Base-by-base conservation (phyloP, 441 rosid genomes). In the Aquilaria agallochum region DNA sequence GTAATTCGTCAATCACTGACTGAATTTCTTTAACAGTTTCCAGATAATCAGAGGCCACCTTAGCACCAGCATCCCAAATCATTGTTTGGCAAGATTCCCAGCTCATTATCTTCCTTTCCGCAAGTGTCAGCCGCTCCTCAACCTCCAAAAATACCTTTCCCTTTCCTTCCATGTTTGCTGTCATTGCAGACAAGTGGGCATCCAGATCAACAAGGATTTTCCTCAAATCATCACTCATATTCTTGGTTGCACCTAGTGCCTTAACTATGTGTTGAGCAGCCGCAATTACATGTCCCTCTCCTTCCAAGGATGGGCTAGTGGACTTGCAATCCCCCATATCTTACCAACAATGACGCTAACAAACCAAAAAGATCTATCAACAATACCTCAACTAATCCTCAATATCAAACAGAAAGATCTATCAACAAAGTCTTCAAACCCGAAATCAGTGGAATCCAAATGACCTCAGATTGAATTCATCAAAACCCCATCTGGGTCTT, bases 11-110 rank as follows among this genome's bases (percentile, higher is more conserved):
- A 0, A 76, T 67, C 75, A 83, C 67, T 2, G 62, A 68, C 45
- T 73, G 72, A 70, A 84, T 73, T 57, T 80, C 89, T 47, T 79
- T 55, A 10, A 87, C 69, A 5, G 86, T 87, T 69, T 78, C 75
- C 59, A 92, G 61, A 72, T 80, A 92, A 20, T 68, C 79, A 9
- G 70, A 56, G 10, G 72, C 83, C 73, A 74, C 86, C 15, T 36
- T 52, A 8, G 73, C 67, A 34, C 90, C 87, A 58, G 78, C 68
- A 47, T 83, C 95, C 84, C 95, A 80, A 50, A 92, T 80, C 63
- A 63, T 70, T 8, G 79, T 71, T 55, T 69, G 78, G 66, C 72
- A 79, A 0, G 80, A 63, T 58, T 87, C 85, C 95, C 96, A 87
- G 15, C 53, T 54, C 63, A 68, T 62, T 58, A 92, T 72, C 72